A percentile compares a stretch with the other conserved stretches of the same genome.
Conservation (phyloP, 768 basidiomycete species). For the Cantharellus anzutake region DNA sequence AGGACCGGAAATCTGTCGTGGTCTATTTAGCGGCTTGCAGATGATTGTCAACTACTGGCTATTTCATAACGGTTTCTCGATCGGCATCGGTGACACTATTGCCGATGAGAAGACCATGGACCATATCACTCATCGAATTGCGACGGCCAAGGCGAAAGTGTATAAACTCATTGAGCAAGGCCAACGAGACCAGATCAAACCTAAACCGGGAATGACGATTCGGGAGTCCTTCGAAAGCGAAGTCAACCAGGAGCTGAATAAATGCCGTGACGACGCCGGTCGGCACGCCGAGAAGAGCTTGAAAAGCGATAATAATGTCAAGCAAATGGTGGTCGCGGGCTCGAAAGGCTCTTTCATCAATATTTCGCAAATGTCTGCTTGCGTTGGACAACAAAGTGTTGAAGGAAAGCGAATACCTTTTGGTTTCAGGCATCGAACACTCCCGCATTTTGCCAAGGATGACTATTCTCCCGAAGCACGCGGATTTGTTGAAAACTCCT, state of each 20-base stretch:
- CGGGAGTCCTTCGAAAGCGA: constrained; percentile 93
- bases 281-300: constrained; percentile 91
- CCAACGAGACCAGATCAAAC: constrained; percentile 69
- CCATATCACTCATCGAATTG: constrained; percentile 66
- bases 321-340: constrained; percentile 99
- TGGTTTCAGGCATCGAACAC: constrained; percentile 88
- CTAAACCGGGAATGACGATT: constrained; percentile 95
- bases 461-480: constrained; percentile 96
- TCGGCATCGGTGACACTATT: constrained; percentile 97
- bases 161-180: constrained; percentile 62
- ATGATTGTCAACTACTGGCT: constrained; percentile 97
- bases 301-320: constrained; percentile 99
- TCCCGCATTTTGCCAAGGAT: constrained; percentile 97
- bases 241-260: constrained; percentile 80
- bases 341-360: constrained; percentile 99
- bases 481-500: constrained; percentile 98
- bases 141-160: constrained; percentile 65
- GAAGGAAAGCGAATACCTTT: constrained; percentile 98
- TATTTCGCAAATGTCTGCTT: constrained; percentile 99
- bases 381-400: constrained; percentile 95
- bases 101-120: constrained; percentile 80
- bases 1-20: constrained; percentile 77
- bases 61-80: constrained; percentile 97
- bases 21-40: constrained; percentile 85
- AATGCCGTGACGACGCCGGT: constrained; percentile 89